Evolutionary conservation across 2,329 filamentous ascomycete genomes (phyloP).

Genomic region (Endoconidiophora laricicola): DNA sequence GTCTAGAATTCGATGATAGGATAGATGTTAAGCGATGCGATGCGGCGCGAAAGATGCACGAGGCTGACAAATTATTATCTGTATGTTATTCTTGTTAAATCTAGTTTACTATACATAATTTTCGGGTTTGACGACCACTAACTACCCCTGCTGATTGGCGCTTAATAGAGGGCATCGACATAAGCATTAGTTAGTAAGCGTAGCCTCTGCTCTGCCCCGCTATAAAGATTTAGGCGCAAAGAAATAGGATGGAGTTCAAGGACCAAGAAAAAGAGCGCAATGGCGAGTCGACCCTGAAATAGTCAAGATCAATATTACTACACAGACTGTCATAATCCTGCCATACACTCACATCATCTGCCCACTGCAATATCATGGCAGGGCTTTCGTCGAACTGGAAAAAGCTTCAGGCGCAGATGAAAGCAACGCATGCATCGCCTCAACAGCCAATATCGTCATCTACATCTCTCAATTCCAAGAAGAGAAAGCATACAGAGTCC

Average conservation of each 20-base stretch:
- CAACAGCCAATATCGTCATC: slow-evolving; percentile 15
- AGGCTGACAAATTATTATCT: background rate
- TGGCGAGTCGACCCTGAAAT: background rate
- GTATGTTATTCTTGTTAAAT: background rate
- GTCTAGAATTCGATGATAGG: background rate
- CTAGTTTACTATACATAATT: no score
- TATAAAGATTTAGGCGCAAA: no score
- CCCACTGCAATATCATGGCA: slow-evolving; percentile 10
- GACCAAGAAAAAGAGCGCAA: background rate
- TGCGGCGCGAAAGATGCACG: background rate
- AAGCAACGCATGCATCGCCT: slow-evolving; percentile 22
- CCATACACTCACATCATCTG: no score
- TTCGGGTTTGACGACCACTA: no score
- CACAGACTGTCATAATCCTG: background rate
- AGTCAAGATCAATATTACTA: background rate
- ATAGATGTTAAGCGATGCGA: background rate
- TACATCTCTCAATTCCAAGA: slow-evolving; percentile 18
- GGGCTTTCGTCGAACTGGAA: slow-evolving; percentile 61
- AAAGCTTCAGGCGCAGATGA: slow-evolving; percentile 49
- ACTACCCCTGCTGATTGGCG: no score
- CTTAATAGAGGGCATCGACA: no score
- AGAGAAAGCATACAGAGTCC: slow-evolving; percentile 16
- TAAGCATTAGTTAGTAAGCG: no score
- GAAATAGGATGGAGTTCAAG: background rate
- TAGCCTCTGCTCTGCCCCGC: no score